Evolutionary conservation across 1,284 basidiomycete genomes (phyloP), one percentile per base, ranked within the genome.

Genomic region (Boletus mariae): DNA sequence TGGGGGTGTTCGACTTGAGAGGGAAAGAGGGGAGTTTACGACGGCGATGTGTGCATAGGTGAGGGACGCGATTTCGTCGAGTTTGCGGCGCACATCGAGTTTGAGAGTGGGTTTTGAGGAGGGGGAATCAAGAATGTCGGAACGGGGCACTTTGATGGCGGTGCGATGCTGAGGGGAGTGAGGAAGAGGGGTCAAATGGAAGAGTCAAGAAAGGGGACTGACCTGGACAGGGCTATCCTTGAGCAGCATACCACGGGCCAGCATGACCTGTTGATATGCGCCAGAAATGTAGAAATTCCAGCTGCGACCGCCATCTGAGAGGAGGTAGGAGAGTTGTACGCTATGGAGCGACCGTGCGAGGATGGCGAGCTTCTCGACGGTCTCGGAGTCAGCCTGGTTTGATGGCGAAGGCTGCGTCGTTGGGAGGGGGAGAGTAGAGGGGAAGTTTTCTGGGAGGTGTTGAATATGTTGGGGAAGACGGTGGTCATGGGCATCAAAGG

Each of bases 201-300:
- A 32, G 31, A 25, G 50, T 25, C 58, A 38, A 51, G 53, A 53
- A 41, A 57, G 45, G 37, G 55, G 44, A 52, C 76, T 53, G 59
- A 90, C 88, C 76, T 89, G 84, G 61, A 94, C 83, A 4, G 94
- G 94, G 63, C 88, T 87, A 62, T 95, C 92, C 60, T 95, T 91
- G 56, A 97, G 71, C 55, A 98, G 84, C 76, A 90, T 84, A 17
- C 92, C 94, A 48, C 94, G 81, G 46, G 94, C 89, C 52, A 85
- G 79, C 85, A 97, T 91, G 60, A 98, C 96, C 70, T 95, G 91
- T 66, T 92, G 90, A 73, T 94, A 94, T 26, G 86, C 82, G 45
- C 95, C 95, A 55, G 90, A 92, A 59, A 98, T 80, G 70, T 94
- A 86, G 67, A 97, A 95, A 71, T 94, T 94, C 85, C 89, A 93